Conservation (phyloP, 2,329 filamentous ascomycete species). For the Aspergillus fumigatus region DNA sequence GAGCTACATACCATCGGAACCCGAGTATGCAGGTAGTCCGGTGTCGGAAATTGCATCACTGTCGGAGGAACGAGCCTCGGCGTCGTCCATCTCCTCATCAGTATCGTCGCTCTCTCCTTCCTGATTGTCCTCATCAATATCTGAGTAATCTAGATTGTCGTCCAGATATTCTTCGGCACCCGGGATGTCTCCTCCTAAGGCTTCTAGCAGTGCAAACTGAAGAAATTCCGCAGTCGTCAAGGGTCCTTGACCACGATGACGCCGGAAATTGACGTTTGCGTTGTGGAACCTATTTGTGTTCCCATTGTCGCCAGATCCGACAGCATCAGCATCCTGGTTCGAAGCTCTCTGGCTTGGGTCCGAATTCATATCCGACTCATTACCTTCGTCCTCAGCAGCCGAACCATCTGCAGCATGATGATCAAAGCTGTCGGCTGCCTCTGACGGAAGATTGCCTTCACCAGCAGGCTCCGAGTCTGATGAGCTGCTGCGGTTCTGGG, state of each 20-base stretch:
- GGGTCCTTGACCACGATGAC: conserved; percentile 6
- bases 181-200: conserved; percentile 17
- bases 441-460: conserved; percentile 4
- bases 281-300: conserved; percentile 1
- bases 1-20: conserved; percentile 16
- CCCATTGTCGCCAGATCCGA: not conserved
- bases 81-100: conserved; percentile 11
- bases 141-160: conserved; percentile 9
- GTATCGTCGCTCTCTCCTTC: conserved; percentile 3
- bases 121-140: conserved; percentile 7
- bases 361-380: conserved; percentile 7
- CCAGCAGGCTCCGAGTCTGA: not conserved
- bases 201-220: conserved; percentile 20
- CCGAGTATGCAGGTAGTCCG: conserved; percentile 9
- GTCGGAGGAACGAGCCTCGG: conserved; percentile 11
- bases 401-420: conserved; percentile 18
- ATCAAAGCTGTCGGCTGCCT: conserved; percentile 14
- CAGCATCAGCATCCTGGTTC: conserved; percentile 1
- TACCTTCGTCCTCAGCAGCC: conserved; percentile 12
- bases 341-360: conserved; percentile 4
- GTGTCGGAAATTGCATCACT: conserved; percentile 10
- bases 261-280: not conserved
- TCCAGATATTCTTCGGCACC: conserved; percentile 15
- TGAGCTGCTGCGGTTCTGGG: not conserved
- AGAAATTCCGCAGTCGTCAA: conserved; percentile 19